Evolutionary conservation across 2,329 filamentous ascomycete species (phyloP), one percentile per base, ranked within the genome.

Genomic region (Arthrobotrys musiformis): DNA sequence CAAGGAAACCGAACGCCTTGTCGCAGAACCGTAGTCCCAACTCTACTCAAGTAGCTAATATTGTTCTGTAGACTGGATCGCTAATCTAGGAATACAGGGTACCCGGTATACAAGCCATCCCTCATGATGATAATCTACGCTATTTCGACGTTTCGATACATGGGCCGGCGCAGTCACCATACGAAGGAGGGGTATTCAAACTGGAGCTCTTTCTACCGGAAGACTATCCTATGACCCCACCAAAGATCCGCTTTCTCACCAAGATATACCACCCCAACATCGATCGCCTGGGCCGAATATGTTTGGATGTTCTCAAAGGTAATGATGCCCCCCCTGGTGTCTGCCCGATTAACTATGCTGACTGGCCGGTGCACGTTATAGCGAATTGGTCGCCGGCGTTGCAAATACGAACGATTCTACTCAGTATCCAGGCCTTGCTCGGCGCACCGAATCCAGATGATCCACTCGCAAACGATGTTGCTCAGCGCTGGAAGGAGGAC

Each of bases 221-320:
- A 82, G 95, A 99, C 86, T 99, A 99, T 84, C 95, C 95, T 46
- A 99, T 99, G 95, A 97, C 93, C 35, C 94, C 95, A 66, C 95
- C 95, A 52, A 97, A 97, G 87, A 97, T 99, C 82, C 92, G 95
- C 68, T 99, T 99, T 85, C 87, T 99, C 62, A 99, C 96, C 81
- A 97, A 97, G 86, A 98, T 99, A 84, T 99, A 98, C 85, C 96
- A 99, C 84, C 95, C 95, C 63, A 99, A 99, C 84, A 97, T 99
- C 81, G 95, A 99, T 84, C 96, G 96, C 85, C 89, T 99, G 1
- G 95, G 95, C 77, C 92, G 95, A 77, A 99, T 99, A 85, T 99
- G 96, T 83, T 86, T 99, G 60, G 95, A 99, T 83, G 95, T 99
- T 35, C 86, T 99, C 72, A 99, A 99, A 87, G 97, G 95, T 97